Conservation (phyloP, 768 basidiomycete species). For the Rhodotorula kratochvilovae region DNA sequence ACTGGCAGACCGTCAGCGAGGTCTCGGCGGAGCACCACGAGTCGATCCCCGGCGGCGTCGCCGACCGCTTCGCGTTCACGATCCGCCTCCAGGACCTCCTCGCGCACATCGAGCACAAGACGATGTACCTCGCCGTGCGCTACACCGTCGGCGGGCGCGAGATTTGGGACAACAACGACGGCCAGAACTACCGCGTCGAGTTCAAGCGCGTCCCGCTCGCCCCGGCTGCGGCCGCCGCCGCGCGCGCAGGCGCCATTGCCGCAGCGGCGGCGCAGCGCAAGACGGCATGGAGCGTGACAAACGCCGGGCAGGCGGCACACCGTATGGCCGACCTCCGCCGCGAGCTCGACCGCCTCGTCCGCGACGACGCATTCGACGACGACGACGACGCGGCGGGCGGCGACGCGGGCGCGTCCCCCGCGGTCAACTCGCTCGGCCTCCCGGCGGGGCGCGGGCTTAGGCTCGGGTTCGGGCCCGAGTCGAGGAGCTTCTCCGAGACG, state of each 20-base stretch:
- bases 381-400: slow-evolving; percentile 33
- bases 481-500: slow-evolving; percentile 23
- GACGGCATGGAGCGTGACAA: slow-evolving; percentile 48
- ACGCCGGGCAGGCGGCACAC: slow-evolving; percentile 49
- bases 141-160: slow-evolving; percentile 63
- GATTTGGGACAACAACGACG: slow-evolving; percentile 86
- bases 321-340: slow-evolving; percentile 61
- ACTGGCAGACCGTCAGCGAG: slow-evolving; percentile 94
- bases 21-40: slow-evolving; percentile 70
- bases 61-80: slow-evolving; percentile 72
- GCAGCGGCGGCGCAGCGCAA: slow-evolving; percentile 21
- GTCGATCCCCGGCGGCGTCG: slow-evolving; percentile 46
- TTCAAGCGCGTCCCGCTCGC: slow-evolving; percentile 53
- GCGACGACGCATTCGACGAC: slow-evolving; percentile 45
- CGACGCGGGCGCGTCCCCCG: not conserved
- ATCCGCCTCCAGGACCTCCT: slow-evolving; percentile 74
- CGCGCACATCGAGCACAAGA: slow-evolving; percentile 72
- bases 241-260: not conserved
- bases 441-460: not conserved
- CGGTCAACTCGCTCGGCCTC: not conserved
- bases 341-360: slow-evolving; percentile 63
- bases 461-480: not conserved
- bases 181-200: slow-evolving; percentile 69
- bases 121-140: slow-evolving; percentile 69
- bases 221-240: not conserved